Percentiles rank a stretch among this genome's conserved stretches.
phyloP scores from a whole-genome alignment of 2,329 filamentous ascomycete species.

The Penicillium sp. region DNA sequence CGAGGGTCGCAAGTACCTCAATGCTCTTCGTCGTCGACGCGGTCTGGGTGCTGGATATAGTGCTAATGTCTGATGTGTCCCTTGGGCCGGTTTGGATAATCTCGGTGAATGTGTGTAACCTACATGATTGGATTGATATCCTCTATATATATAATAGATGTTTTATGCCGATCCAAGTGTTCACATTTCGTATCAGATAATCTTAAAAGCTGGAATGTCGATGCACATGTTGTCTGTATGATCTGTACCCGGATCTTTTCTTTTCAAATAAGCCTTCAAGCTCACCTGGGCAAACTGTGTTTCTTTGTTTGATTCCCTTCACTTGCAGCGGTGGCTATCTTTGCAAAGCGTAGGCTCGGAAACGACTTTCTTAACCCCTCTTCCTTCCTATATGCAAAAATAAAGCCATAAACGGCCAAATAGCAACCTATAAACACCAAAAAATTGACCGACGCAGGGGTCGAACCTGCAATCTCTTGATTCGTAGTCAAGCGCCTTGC shows the following conservation, averaged over 20 bases:
- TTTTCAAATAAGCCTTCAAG: too few species aligned
- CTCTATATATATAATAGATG: slow-evolving; percentile 23
- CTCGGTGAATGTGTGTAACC: slow-evolving; percentile 9
- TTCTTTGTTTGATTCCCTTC: too few species aligned
- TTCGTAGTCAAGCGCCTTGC: slow-evolving; percentile 54
- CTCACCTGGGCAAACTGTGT: too few species aligned
- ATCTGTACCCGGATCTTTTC: too few species aligned
- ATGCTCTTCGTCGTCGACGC: slow-evolving; percentile 30
- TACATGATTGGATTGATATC: slow-evolving; percentile 15
- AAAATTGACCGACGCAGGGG: slow-evolving; percentile 38
- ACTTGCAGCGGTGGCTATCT: too few species aligned
- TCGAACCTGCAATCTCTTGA: slow-evolving; percentile 54
- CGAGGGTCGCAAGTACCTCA: slow-evolving; percentile 74
- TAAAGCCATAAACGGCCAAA: neutral
- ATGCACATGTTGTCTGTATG: neutral
- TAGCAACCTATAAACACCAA: slow-evolving; percentile 1
- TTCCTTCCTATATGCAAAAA: neutral
- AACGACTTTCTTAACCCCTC: too few species aligned
- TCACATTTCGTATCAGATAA: neutral
- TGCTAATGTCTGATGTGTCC: slow-evolving; percentile 37
- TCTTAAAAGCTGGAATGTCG: neutral
- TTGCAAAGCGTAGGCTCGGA: too few species aligned
- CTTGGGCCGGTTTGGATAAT: neutral
- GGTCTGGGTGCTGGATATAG: slow-evolving; percentile 41
- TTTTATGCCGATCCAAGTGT: neutral